Evolutionary conservation across 768 basidiomycete genomes (phyloP).

Genomic region (Leccinum variicolor): DNA sequence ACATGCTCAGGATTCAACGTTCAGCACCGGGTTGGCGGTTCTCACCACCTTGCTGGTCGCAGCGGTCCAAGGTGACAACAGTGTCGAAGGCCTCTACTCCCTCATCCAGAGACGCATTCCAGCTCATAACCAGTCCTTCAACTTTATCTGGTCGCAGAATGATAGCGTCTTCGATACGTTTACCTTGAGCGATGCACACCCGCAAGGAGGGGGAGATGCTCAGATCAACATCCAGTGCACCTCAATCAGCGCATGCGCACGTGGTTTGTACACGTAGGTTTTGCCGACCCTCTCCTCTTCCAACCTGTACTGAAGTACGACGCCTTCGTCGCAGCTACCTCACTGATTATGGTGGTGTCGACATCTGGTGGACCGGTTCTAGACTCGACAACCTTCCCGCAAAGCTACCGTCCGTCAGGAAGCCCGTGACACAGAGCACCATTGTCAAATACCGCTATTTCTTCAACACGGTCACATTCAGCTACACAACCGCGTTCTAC

Average conservation of each 20-base stretch:
- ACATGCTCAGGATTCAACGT: not conserved
- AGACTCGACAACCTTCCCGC: constrained; percentile 32
- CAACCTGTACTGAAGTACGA: not conserved
- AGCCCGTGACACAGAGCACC: constrained; percentile 29
- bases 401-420: constrained; percentile 29
- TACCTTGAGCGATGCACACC: constrained; percentile 8
- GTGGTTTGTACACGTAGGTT: not conserved
- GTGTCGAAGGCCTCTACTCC: not conserved
- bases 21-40: not conserved
- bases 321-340: constrained; percentile 26
- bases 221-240: constrained; percentile 33
- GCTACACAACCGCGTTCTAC: constrained; percentile 29
- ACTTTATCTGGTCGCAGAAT: not conserved
- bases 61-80: not conserved
- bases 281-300: not conserved
- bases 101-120: not conserved
- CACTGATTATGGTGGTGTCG: constrained; percentile 35
- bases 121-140: not conserved
- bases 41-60: not conserved
- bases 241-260: constrained; percentile 28
- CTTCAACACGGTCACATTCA: not conserved
- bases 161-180: not conserved
- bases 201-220: constrained; percentile 4
- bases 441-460: constrained; percentile 38
- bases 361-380: constrained; percentile 45